Conservation (phyloP, 192 early-diverging fungal genomes). For the Coemansia umbellata region DNA sequence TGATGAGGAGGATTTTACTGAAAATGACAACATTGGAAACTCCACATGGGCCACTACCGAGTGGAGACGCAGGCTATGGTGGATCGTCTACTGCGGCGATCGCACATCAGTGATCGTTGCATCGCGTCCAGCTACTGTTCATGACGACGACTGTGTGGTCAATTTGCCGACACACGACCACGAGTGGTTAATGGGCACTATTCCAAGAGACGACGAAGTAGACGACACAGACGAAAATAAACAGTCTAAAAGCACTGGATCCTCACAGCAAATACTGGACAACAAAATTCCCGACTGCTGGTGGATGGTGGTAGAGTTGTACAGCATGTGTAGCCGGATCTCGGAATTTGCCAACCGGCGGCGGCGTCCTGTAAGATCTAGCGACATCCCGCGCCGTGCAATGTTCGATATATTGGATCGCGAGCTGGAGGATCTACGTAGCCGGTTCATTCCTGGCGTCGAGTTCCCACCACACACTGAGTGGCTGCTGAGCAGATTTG, state of each 20-base stretch:
- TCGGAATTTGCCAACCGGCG: conserved; percentile 47
- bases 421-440: conserved; percentile 40
- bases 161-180: conserved; percentile 44
- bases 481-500: conserved; percentile 24
- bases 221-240: background rate
- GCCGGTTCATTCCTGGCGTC: conserved; percentile 27
- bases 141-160: conserved; percentile 50
- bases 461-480: conserved; percentile 43
- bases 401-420: conserved; percentile 46
- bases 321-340: conserved; percentile 40
- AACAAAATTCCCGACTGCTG: conserved; percentile 28
- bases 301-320: conserved; percentile 47
- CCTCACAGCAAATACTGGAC: background rate
- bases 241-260: background rate
- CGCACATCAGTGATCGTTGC: conserved; percentile 49
- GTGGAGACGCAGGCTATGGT: conserved; percentile 50
- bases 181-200: conserved; percentile 37
- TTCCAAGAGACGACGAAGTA: conserved; percentile 2
- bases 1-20: conserved; percentile 50
- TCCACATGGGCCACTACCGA: conserved; percentile 37
- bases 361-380: conserved; percentile 34
- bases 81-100: conserved; percentile 44
- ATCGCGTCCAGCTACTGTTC: conserved; percentile 44
- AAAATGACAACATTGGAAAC: conserved; percentile 34
- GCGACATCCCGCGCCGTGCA: conserved; percentile 31